These are phyloP conservation scores for Russula lepida DNA, from an alignment of 768 basidiomycete species.

Conservation along the genomic window DNA sequence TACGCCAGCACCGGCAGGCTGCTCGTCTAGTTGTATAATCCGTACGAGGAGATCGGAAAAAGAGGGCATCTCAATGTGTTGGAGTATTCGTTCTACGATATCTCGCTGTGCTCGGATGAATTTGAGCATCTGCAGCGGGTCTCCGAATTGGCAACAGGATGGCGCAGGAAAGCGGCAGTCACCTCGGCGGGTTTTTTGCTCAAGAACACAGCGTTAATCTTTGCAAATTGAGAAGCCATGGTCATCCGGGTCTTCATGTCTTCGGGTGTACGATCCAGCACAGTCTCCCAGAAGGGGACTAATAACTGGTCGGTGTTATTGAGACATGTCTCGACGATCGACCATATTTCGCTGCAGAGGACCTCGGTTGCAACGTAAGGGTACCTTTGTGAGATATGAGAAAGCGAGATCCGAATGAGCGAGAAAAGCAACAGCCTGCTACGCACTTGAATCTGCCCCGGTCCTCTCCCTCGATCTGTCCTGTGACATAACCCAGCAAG, in stretches of 20 bases:
- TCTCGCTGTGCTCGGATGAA: conserved; percentile 82
- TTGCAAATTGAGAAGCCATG: conserved; percentile 89
- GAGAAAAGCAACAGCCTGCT: conserved; percentile 7
- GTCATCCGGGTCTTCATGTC: conserved; percentile 83
- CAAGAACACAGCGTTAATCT: conserved; percentile 84
- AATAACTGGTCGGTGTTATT: conserved; percentile 63
- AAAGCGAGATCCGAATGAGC: conserved; percentile 14
- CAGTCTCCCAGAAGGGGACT: conserved; percentile 85
- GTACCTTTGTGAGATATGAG: conserved; percentile 49
- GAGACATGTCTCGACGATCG: conserved; percentile 84
- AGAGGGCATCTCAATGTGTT: conserved; percentile 81
- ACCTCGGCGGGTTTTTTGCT: conserved; percentile 87
- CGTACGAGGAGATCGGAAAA: conserved; percentile 88
- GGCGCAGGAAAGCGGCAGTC: conserved; percentile 28
- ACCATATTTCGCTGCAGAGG: conserved; percentile 92
- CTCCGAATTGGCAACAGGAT: conserved; percentile 27
- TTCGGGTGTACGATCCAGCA: conserved; percentile 69
- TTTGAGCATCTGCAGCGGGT: conserved; percentile 66
- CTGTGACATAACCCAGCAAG: conserved; percentile 77
- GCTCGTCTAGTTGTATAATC: conserved; percentile 84
- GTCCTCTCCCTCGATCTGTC: conserved; percentile 76
- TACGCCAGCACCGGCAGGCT: conserved; percentile 70
- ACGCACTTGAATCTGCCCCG: conserved; percentile 76
- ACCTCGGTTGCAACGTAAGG: conserved; percentile 92
- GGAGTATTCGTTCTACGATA: conserved; percentile 73